Percentiles rank a stretch among this genome's conserved stretches.
Evolutionary conservation across 2,329 filamentous ascomycete species (phyloP).

Genomic region (Colletotrichum tamarilloi): DNA sequence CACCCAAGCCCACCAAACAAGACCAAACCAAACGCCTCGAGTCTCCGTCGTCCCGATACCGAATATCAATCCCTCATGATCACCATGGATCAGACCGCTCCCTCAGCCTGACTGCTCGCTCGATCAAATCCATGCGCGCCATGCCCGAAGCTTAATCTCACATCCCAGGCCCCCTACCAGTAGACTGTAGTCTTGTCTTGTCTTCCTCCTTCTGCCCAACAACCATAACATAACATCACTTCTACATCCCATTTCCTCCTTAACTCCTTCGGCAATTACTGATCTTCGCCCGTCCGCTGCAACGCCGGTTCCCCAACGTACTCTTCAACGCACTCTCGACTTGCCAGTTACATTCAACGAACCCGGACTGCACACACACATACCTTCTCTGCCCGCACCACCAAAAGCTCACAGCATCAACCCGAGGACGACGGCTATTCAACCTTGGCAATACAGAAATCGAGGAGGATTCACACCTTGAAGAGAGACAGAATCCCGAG

Average conservation of each 20-base stretch:
- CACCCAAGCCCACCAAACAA: neutral
- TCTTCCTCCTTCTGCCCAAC: neutral
- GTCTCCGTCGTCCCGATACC: slow-evolving; percentile 18
- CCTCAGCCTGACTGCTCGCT: slow-evolving; percentile 20
- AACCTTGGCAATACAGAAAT: neutral
- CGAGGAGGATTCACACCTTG: neutral
- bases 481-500: neutral
- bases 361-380: neutral
- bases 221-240: slow-evolving; percentile 29
- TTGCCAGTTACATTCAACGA: neutral
- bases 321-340: neutral
- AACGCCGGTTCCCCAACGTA: neutral
- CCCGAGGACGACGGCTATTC: no score
- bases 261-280: slow-evolving; percentile 30
- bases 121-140: slow-evolving; percentile 23
- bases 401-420: neutral
- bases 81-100: slow-evolving; percentile 28
- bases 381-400: neutral
- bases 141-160: slow-evolving; percentile 33
- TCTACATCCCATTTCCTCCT: slow-evolving; percentile 20
- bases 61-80: neutral
- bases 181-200: neutral
- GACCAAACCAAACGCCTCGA: slow-evolving; percentile 24
- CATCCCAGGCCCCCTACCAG: slow-evolving; percentile 20
- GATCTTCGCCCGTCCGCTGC: neutral